Conservation (phyloP, 1,284 basidiomycete genomes). For the Boletus calvinii region DNA sequence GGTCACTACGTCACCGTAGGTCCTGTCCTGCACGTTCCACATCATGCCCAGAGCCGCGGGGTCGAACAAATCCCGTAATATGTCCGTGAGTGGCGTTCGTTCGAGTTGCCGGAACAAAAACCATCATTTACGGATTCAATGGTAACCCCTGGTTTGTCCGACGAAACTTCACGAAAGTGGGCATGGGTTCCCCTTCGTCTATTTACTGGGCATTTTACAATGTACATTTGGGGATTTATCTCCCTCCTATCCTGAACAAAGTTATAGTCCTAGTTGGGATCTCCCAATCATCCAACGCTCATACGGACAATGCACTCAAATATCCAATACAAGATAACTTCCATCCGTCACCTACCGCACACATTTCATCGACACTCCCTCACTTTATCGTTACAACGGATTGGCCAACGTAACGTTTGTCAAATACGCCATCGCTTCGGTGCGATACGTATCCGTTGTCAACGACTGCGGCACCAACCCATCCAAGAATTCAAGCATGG, state of each 20-base stretch:
- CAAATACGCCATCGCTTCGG: constrained; percentile 41
- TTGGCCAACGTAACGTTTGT: constrained; percentile 38
- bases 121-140: too few relatives aligned
- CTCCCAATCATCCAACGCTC: not conserved
- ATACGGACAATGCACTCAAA: not conserved
- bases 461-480: constrained; percentile 36
- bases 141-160: too few relatives aligned
- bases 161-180: too few relatives aligned
- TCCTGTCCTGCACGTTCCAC: too few relatives aligned
- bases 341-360: not conserved
- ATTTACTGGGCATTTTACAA: too few relatives aligned
- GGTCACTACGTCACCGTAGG: too few relatives aligned
- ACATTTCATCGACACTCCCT: not conserved
- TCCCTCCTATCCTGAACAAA: not conserved
- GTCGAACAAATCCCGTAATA: too few relatives aligned
- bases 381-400: constrained; percentile 22
- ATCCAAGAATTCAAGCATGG: constrained; percentile 48
- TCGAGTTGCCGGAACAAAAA: too few relatives aligned
- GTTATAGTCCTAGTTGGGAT: not conserved
- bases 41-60: too few relatives aligned
- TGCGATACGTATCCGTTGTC: constrained; percentile 44
- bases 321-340: not conserved
- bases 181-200: too few relatives aligned
- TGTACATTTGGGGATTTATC: too few relatives aligned
- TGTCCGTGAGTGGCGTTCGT: too few relatives aligned